Conservation (phyloP, 2,329 filamentous ascomycete genomes). For the Aspergillus udagawae region DNA sequence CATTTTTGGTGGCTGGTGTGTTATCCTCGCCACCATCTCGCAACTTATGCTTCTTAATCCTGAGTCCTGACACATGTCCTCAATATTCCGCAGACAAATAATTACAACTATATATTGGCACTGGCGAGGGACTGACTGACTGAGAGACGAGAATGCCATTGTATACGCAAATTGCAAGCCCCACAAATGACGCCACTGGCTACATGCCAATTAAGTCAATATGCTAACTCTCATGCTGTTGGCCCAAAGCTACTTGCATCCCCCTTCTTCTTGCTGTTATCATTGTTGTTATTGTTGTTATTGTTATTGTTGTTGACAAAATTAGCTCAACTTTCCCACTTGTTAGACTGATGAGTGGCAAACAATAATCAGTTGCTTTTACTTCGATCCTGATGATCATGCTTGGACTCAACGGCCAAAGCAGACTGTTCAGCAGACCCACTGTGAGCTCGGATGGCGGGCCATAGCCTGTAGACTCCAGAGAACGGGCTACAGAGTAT, state of each 20-base stretch:
- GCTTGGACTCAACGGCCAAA: not conserved
- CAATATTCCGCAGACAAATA: too few relatives aligned
- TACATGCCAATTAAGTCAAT: not conserved
- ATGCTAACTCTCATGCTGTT: too few relatives aligned
- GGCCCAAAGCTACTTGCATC: not conserved
- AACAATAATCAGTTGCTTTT: not conserved
- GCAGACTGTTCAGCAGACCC: not conserved
- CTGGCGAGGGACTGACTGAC: too few relatives aligned
- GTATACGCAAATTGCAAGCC: not conserved
- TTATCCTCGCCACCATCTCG: not conserved
- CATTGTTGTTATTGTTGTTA: not conserved
- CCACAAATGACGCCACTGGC: not conserved
- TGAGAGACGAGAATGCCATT: not conserved
- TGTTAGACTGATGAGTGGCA: not conserved
- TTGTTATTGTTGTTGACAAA: not conserved
- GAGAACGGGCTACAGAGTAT: not conserved
- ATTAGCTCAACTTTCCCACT: not conserved
- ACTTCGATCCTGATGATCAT: not conserved
- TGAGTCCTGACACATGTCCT: not conserved
- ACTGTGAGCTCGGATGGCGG: not conserved
- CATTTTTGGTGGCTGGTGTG: not conserved
- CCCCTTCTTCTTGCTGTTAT: not conserved
- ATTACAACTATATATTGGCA: too few relatives aligned
- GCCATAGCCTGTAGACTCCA: not conserved
- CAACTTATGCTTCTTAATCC: not conserved